These are phyloP conservation scores for Kluyveromyces aestuarii DNA, from an alignment of 805 yeast genomes.

Conservation along the genomic window DNA sequence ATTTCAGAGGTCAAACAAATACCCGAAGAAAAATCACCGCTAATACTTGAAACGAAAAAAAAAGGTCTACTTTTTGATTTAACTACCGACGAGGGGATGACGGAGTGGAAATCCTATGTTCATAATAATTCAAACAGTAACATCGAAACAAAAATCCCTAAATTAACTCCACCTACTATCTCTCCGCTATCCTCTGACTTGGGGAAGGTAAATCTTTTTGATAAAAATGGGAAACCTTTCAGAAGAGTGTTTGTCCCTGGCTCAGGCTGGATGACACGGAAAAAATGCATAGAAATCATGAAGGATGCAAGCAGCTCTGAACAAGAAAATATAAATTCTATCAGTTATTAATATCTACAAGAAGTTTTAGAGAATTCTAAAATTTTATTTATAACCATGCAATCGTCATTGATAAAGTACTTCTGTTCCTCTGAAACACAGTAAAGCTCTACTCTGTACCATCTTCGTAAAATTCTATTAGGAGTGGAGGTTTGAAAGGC, in stretches of 20 bases:
- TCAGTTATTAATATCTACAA: neutral
- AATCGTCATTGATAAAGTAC: neutral
- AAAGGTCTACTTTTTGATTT: constrained; percentile 7
- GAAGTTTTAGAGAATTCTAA: neutral
- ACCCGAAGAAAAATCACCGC: constrained; percentile 16
- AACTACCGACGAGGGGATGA: constrained; percentile 7
- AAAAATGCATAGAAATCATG: constrained; percentile 8
- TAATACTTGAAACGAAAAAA: constrained; percentile 9
- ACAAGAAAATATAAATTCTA: neutral
- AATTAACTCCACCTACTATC: neutral
- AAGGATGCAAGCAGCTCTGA: neutral
- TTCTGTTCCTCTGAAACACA: neutral
- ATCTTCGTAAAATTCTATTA: constrained; percentile 1
- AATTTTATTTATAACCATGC: neutral
- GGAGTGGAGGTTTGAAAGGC: constrained; percentile 57
- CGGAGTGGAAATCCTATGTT: constrained; percentile 6
- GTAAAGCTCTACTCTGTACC: neutral
- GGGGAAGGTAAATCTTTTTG: constrained; percentile 11
- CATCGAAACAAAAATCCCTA: neutral
- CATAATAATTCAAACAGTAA: neutral
- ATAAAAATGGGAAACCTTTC: constrained; percentile 33
- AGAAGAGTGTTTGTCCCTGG: constrained; percentile 40
- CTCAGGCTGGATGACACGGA: constrained; percentile 43
- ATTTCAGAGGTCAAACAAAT: constrained; percentile 3
- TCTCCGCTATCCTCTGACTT: constrained; percentile 1